Conservation (phyloP, 2,329 filamentous ascomycete species). For the Myriosclerotinia curreyana region DNA sequence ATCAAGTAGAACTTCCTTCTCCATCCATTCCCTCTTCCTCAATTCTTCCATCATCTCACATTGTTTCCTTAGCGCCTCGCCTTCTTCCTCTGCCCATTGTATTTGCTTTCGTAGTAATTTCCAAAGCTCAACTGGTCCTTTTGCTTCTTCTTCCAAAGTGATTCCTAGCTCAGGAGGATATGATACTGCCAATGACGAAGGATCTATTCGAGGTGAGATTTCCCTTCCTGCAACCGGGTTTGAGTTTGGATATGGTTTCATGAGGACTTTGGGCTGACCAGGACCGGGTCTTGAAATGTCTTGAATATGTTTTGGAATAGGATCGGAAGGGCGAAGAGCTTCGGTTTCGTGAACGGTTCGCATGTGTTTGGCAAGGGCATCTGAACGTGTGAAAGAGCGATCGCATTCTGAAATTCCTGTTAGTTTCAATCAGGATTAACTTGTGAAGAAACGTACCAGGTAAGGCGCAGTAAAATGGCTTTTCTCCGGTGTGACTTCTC, state of each 20-base stretch:
- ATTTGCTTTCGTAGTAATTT: slow-evolving; percentile 60
- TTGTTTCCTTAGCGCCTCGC: slow-evolving; percentile 60
- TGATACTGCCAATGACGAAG: slow-evolving; percentile 38
- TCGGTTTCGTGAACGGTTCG: slow-evolving; percentile 98
- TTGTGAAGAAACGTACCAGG: slow-evolving; percentile 60
- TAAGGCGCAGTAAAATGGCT: slow-evolving; percentile 94
- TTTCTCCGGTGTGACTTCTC: slow-evolving; percentile 96
- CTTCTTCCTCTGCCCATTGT: slow-evolving; percentile 68
- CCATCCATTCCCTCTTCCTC: slow-evolving; percentile 70
- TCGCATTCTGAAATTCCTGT: slow-evolving; percentile 71
- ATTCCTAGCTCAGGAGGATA: slow-evolving; percentile 55
- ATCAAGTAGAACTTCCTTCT: slow-evolving; percentile 76
- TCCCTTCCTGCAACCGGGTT: slow-evolving; percentile 42
- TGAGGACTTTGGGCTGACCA: slow-evolving; percentile 58
- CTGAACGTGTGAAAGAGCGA: slow-evolving; percentile 90
- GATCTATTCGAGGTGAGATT: slow-evolving; percentile 44
- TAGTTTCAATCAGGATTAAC: not conserved
- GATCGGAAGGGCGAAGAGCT: slow-evolving; percentile 75
- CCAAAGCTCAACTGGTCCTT: slow-evolving; percentile 64
- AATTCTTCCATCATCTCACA: slow-evolving; percentile 63
- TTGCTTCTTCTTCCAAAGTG: slow-evolving; percentile 59
- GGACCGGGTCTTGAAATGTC: slow-evolving; percentile 41
- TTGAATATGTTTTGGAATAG: slow-evolving; percentile 68
- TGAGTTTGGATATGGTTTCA: slow-evolving; percentile 57
- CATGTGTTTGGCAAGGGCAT: slow-evolving; percentile 97